Conservation (phyloP, 768 basidiomycete genomes). For the Rhizopogon vesiculosus region DNA sequence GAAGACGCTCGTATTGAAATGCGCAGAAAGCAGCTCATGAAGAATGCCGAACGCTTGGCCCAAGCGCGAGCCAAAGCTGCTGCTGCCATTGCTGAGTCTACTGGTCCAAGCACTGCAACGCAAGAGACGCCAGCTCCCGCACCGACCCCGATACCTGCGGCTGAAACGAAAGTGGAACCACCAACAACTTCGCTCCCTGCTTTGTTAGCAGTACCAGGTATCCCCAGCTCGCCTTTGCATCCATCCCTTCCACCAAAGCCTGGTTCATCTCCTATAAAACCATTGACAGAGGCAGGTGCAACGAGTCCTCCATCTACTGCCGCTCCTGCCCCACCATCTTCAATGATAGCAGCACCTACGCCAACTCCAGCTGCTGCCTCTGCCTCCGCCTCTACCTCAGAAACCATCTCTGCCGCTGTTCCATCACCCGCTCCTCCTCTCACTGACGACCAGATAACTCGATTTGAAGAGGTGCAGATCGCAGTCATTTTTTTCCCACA, state of each 20-base stretch:
- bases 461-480: constrained; percentile 56
- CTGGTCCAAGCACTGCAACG: background rate
- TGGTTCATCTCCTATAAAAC: constrained; percentile 33
- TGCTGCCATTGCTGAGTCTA: constrained; percentile 25
- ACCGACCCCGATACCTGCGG: background rate
- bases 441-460: constrained; percentile 46
- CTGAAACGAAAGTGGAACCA: constrained; percentile 19
- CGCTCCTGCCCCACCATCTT: background rate
- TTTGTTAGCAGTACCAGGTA: background rate
- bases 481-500: background rate
- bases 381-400: constrained; percentile 19
- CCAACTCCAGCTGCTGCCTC: constrained; percentile 8
- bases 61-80: constrained; percentile 40
- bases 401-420: constrained; percentile 13
- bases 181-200: background rate
- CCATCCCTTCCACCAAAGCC: constrained; percentile 74
- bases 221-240: constrained; percentile 45
- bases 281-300: constrained; percentile 28
- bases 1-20: constrained; percentile 60
- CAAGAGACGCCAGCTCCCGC: constrained; percentile 15
- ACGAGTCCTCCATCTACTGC: constrained; percentile 12
- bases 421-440: constrained; percentile 20
- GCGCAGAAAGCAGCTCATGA: constrained; percentile 37
- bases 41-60: constrained; percentile 32
- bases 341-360: constrained; percentile 1